Percentiles rank a stretch among this genome's conserved stretches.
These are phyloP conservation scores for Apiospora koreana DNA, from an alignment of 2,329 filamentous ascomycete genomes.

Conservation along the genomic window DNA sequence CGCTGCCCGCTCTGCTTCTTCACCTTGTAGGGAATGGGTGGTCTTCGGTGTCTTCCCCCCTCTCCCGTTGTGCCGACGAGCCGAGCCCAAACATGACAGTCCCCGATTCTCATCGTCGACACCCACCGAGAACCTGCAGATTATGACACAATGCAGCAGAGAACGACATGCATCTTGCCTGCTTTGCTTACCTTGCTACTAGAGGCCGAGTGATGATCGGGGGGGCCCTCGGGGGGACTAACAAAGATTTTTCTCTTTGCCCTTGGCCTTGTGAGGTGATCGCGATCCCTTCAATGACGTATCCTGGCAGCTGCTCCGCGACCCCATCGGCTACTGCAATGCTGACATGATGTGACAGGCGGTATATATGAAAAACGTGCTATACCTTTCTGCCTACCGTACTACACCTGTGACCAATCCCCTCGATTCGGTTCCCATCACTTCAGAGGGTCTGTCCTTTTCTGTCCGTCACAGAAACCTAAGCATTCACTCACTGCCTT, in stretches of 20 bases:
- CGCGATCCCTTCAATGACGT: constrained; percentile 3
- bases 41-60: not conserved
- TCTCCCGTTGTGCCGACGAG: constrained; percentile 4
- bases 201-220: not conserved
- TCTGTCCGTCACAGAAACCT: not conserved
- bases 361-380: not conserved
- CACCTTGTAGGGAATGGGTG: not conserved
- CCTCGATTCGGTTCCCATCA: not conserved
- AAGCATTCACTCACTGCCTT: not conserved
- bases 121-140: not conserved
- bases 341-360: not conserved
- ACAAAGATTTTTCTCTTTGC: not conserved
- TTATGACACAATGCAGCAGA: not conserved
- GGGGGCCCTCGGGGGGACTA: not conserved
- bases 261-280: not conserved
- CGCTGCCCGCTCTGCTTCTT: not conserved
- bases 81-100: not conserved
- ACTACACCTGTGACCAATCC: not conserved
- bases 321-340: not conserved
- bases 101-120: not conserved
- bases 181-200: not conserved
- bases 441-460: not conserved
- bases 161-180: not conserved
- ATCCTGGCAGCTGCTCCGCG: not conserved
- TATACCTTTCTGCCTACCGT: not conserved